Evolutionary conservation across 2,329 filamentous ascomycete species (phyloP), one percentile per base, ranked within the genome.

Genomic region (Trichoderma sp.): DNA sequence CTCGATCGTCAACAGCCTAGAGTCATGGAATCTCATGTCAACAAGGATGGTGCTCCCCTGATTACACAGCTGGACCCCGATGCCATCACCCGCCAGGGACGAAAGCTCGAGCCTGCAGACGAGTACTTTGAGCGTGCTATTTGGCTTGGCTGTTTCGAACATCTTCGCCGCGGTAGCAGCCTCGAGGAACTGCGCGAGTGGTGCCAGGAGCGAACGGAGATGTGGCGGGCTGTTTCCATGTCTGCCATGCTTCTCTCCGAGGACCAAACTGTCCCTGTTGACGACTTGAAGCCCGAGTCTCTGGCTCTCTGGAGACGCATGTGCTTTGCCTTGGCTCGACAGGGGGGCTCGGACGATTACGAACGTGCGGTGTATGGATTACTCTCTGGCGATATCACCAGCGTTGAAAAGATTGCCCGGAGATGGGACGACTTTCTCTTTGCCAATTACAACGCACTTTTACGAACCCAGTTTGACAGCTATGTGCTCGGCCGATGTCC

Each of bases 131-230:
- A 99, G 82, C 89, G 92, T 68, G 92, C 94, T 3, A 93, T 97
- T 61, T 98, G 96, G 95, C 87, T 95, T 73, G 92, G 93, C n/a
- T 96, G 93, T 81, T 98, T 94, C 84, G 94, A 97, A 80, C 93
- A 97, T 85, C 85, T 99, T 67, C 90, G 95, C 63, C 90, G 94
- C 59, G 96, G 96, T n/a, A 91, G 90, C 75, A 89, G 86, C 73
- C 89, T 92, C 82, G 82, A 87, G 9, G 88, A 92, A 47, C 92
- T 98, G 74, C 88, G 90, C 69, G 92, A 95, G 63, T 98, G 94
- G 93, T 97, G 94, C 77, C 85, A 91, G 61, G 92, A 95, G 76
- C 88, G 93, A 72, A 93, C 93, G 11, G 95, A 98, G 82, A 88
- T 91, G 73, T 99, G 95, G 95, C 90, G 95, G 73, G 94, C 94